Evolutionary conservation across 257 asterid genomes (phyloP).

Genomic region (Gardenia jasminoides): DNA sequence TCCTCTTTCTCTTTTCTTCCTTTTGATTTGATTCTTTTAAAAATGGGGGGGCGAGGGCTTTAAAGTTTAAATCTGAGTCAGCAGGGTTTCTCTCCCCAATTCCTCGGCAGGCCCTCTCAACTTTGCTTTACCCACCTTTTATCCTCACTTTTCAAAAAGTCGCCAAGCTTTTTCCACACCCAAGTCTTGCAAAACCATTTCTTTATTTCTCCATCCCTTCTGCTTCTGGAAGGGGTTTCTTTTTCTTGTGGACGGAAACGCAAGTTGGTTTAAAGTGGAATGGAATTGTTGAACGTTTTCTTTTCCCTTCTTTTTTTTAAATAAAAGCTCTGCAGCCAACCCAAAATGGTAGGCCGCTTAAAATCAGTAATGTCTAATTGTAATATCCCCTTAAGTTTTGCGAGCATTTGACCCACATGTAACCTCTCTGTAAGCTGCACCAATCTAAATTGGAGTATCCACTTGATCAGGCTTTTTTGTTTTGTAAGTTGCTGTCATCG

Average conservation of each 20-base stretch:
- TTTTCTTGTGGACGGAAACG: conserved; percentile 40
- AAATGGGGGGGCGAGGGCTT: conserved; percentile 40
- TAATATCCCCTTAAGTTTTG: neutral
- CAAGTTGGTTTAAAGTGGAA: conserved; percentile 18
- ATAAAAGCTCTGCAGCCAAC: neutral
- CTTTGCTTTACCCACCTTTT: neutral
- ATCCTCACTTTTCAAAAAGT: conserved; percentile 37
- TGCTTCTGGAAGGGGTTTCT: neutral
- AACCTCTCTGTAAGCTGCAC: neutral
- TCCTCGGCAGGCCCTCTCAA: conserved; percentile 15
- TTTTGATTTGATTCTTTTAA: conserved; percentile 37
- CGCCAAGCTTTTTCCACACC: conserved; percentile 27
- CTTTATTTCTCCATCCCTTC: conserved; percentile 4
- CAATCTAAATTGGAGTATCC: neutral
- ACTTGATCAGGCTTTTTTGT: neutral
- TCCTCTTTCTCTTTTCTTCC: conserved; percentile 38
- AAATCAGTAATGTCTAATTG: neutral
- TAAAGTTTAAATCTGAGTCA: conserved; percentile 51
- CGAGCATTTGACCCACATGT: neutral
- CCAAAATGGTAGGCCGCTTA: neutral
- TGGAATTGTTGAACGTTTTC: conserved; percentile 13
- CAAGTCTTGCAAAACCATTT: neutral
- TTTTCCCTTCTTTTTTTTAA: too few relatives aligned
- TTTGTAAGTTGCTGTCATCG: neutral
- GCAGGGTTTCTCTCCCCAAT: conserved; percentile 22